Percentiles rank a stretch among this genome's conserved stretches.
These are phyloP conservation scores for Talaromyces atroroseus DNA, from an alignment of 2,329 filamentous ascomycete species.

Conservation along the genomic window DNA sequence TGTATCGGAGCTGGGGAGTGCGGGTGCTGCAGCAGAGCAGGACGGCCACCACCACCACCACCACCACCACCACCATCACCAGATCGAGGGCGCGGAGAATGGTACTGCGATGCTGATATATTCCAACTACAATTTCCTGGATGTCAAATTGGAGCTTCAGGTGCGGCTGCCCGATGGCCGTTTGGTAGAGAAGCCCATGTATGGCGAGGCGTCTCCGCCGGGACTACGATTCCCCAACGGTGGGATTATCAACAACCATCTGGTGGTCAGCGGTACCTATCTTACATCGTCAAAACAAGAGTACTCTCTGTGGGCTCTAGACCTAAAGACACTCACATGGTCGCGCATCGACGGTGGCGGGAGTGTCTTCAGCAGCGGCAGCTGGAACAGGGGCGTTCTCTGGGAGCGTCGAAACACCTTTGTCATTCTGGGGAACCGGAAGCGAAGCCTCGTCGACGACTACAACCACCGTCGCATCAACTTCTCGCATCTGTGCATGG, in stretches of 20 bases:
- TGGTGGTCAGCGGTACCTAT: slow-evolving; percentile 95
- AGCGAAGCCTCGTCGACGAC: slow-evolving; percentile 89
- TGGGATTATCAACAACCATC: slow-evolving; percentile 90
- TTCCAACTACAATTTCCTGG: slow-evolving; percentile 97
- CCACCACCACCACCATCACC: too few species aligned
- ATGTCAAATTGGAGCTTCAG: slow-evolving; percentile 93
- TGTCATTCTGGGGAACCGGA: slow-evolving; percentile 89
- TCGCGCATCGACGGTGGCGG: slow-evolving; percentile 92
- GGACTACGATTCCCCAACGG: slow-evolving; percentile 94
- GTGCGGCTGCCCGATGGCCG: slow-evolving; percentile 78
- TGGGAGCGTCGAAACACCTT: slow-evolving; percentile 94
- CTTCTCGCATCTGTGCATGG: slow-evolving; percentile 93
- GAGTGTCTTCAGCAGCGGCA: slow-evolving; percentile 90
- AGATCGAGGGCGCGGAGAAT: slow-evolving; percentile 24
- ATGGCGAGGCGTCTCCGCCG: slow-evolving; percentile 74
- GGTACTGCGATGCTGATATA: slow-evolving; percentile 84
- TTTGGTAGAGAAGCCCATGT: slow-evolving; percentile 81
- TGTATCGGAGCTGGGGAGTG: slow-evolving; percentile 41
- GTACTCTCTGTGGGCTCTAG: slow-evolving; percentile 92
- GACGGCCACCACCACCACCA: too few species aligned
- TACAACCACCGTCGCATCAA: slow-evolving; percentile 98
- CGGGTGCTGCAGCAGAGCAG: slow-evolving; percentile 33
- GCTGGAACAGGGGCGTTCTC: slow-evolving; percentile 91
- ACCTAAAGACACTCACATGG: slow-evolving; percentile 84
- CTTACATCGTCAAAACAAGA: slow-evolving; percentile 97